Evolutionary conservation across 495 filamentous ascomycete species (phyloP), one percentile per base, ranked within the genome.

Genomic region (Hypomontagnella submonticulosa): DNA sequence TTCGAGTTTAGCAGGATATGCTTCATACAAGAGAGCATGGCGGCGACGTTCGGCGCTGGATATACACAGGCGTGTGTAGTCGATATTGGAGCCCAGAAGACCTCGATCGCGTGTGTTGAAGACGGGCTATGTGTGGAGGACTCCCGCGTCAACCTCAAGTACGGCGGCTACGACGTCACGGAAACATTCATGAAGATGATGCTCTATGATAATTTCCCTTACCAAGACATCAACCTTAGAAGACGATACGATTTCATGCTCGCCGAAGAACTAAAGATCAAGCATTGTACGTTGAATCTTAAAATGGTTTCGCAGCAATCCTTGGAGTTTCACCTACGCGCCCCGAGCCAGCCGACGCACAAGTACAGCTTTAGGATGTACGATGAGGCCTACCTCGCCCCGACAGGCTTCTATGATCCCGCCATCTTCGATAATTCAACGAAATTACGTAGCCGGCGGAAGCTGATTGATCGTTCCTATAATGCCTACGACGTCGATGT

Each of bases 21-120:
- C 72, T 95, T 99, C 67, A 93, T 97, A 46, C 95, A 99, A 66
- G 95, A 99, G 77, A 96, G 92, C 58, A 82, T 97, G 61, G 92
- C 93, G 3, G 96, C 93, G 13, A 93, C 92, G 0, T 99, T 96
- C 73, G 95, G 95, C n/a, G 96, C 93, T 10, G 95, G 96, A 1
- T 97, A 92, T 69, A 92, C 92, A 4, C 90, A 87, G 40, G 90
- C 91, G 13, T 98, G 96, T 71, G 92, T 99, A 56, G 93, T 99
- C 4, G 95, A 99, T 73, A 90, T 98, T 40, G 95, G 95, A 13
- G 96, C 95, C 2, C 93, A 98, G 77, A 99, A 99, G 81, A 98
- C 95, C 3, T 97, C 96, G 1, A 92, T 99, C 36, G 93, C 92
- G 68, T 99, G 95, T 70, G 96, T 98, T 23, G 95, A 99, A 71